Conservation (phyloP, 2,329 filamentous ascomycete species). For the Arthrobotrys conoides region DNA sequence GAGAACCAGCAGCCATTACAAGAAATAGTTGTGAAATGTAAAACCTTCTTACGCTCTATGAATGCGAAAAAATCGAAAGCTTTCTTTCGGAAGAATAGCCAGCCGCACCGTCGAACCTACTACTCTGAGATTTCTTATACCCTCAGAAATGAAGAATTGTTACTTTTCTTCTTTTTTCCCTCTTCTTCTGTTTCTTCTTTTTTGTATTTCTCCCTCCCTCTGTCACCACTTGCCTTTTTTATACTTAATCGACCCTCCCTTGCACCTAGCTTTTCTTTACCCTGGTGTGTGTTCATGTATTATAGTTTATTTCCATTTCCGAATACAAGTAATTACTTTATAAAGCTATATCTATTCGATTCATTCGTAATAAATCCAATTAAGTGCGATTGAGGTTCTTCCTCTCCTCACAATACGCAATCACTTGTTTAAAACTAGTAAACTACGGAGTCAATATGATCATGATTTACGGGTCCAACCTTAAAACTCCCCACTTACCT, state of each 20-base stretch:
- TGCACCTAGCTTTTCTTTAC: conserved; percentile 18
- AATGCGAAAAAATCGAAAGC: conserved; percentile 54
- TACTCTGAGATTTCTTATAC: not conserved
- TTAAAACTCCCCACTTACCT: too few species aligned
- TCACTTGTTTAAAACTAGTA: too few species aligned
- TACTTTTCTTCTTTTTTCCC: not conserved
- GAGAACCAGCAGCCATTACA: conserved; percentile 48
- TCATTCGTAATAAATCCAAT: not conserved
- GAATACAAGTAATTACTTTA: conserved; percentile 40
- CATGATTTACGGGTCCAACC: too few species aligned
- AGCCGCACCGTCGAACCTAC: not conserved
- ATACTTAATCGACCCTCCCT: conserved; percentile 9
- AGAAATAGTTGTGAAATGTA: conserved; percentile 60
- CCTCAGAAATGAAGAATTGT: conserved; percentile 31
- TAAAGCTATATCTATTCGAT: not conserved
- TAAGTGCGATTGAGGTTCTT: not conserved
- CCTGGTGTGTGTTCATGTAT: conserved; percentile 49
- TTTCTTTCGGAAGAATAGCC: conserved; percentile 28
- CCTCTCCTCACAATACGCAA: too few species aligned
- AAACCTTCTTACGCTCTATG: conserved; percentile 54
- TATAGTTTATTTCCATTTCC: conserved; percentile 31
- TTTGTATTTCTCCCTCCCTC: conserved; percentile 1
- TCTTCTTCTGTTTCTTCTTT: not conserved
- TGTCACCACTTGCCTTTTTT: not conserved
- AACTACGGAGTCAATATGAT: too few species aligned